A percentile compares a stretch with the other conserved stretches of the same genome.
phyloP scores from a whole-genome alignment of 169 alveolate genomes.

The Eimeria necatrix region DNA sequence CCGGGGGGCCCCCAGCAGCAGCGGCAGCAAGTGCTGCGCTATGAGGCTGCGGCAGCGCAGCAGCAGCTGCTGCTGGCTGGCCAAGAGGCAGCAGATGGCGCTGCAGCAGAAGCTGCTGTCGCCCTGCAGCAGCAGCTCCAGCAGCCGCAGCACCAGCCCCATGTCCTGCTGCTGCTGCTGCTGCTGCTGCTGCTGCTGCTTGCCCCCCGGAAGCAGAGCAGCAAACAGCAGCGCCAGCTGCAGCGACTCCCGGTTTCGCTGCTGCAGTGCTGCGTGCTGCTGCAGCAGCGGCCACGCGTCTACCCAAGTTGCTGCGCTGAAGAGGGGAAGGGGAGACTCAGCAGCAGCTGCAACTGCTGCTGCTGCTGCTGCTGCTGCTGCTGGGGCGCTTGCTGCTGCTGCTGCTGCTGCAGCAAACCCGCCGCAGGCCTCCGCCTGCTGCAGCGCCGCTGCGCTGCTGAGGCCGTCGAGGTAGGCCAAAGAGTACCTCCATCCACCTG shows the following conservation, averaged over 20 bases:
- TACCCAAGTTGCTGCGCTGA: conserved; percentile 1
- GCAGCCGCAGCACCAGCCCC: conserved; percentile 56
- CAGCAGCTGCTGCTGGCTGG: conserved; percentile 45
- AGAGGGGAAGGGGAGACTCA: conserved; percentile 3
- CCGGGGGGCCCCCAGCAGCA: conserved; percentile 27
- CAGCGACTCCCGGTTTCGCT: conserved; percentile 16
- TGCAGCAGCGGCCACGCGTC: conserved; percentile 60
- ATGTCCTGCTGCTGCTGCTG: conserved; percentile 5
- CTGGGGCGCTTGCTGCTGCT: conserved; percentile 25
- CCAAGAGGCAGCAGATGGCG: conserved; percentile 7
- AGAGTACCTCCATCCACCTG: conserved; percentile 32
- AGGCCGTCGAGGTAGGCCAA: conserved; percentile 51
- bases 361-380: background rate
- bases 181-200: conserved; percentile 44
- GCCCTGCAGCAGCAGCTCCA: conserved; percentile 44
- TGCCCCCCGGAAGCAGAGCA: background rate
- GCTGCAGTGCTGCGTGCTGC: conserved; percentile 62
- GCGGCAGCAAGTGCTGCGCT: conserved; percentile 50
- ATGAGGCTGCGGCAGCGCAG: conserved; percentile 50
- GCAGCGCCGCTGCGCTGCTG: conserved; percentile 41
- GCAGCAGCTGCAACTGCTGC: conserved; percentile 45
- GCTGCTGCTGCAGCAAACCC: conserved; percentile 36
- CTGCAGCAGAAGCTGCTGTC: conserved; percentile 69
- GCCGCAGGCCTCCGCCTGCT: conserved; percentile 56
- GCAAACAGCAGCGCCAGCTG: conserved; percentile 47